Conservation (phyloP, 2,329 filamentous ascomycete species). For the Alternaria sp. region DNA sequence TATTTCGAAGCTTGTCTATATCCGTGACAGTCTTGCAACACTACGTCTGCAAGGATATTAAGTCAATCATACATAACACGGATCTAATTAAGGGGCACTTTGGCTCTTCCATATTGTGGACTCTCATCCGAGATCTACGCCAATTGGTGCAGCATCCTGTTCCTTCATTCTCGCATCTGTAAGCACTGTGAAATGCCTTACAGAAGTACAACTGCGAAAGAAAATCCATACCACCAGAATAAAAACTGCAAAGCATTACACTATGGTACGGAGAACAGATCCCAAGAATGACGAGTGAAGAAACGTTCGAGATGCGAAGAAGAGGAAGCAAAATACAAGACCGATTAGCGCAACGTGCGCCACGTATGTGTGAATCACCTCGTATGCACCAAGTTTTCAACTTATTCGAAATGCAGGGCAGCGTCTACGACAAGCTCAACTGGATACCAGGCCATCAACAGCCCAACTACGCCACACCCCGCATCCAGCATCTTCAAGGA, state of each 20-base stretch:
- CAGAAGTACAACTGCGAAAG: not conserved
- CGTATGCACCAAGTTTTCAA: not conserved
- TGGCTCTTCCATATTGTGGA: not conserved
- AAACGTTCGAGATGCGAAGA: constrained; percentile 47
- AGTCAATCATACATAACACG: not conserved
- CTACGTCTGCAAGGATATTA: not conserved
- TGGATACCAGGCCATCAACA: not conserved
- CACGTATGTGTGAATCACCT: constrained; percentile 36
- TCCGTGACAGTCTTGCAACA: not conserved
- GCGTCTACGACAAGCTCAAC: constrained; percentile 21
- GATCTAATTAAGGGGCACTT: not conserved
- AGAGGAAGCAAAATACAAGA: constrained; percentile 55
- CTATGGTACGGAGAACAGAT: constrained; percentile 33
- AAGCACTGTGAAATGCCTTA: constrained; percentile 2
- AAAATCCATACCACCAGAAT: not conserved
- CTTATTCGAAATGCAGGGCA: constrained; percentile 18
- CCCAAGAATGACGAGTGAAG: constrained; percentile 47
- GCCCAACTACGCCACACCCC: not conserved
- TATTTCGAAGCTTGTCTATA: not conserved
- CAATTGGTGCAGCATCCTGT: not conserved
- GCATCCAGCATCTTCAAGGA: not conserved
- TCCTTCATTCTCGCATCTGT: constrained; percentile 1
- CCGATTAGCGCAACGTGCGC: constrained; percentile 51
- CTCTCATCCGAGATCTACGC: not conserved
- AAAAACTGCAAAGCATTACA: not conserved